These are phyloP conservation scores for Didymella pomorum DNA, from an alignment of 2,329 filamentous ascomycete genomes.

Conservation along the genomic window DNA sequence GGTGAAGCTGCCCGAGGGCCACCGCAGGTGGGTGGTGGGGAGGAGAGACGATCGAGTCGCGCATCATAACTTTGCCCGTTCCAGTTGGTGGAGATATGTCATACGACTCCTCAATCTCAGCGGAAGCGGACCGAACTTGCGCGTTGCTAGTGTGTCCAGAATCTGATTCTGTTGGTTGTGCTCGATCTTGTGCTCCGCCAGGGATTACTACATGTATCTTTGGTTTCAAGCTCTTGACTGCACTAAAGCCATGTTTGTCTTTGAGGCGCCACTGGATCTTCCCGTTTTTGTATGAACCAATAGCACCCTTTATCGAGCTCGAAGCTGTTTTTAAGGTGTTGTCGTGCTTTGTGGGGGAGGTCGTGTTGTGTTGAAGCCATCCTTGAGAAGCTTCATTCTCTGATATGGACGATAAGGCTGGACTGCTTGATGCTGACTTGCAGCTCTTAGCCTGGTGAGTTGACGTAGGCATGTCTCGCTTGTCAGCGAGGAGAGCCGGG, in stretches of 20 bases:
- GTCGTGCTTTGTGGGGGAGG: constrained; percentile 24
- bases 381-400: constrained; percentile 25
- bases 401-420: constrained; percentile 27
- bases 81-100: constrained; percentile 47
- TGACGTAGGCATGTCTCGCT: constrained; percentile 48
- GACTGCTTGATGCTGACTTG: constrained; percentile 29
- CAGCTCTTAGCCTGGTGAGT: constrained; percentile 26
- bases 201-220: constrained; percentile 52
- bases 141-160: constrained; percentile 32
- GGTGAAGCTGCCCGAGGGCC: constrained; percentile 26
- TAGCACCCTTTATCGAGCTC: constrained; percentile 40
- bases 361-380: constrained; percentile 31
- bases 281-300: constrained; percentile 57
- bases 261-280: constrained; percentile 52
- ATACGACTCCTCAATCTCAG: constrained; percentile 28
- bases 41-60: constrained; percentile 45
- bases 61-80: constrained; percentile 29
- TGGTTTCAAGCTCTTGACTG: constrained; percentile 35
- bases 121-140: constrained; percentile 35
- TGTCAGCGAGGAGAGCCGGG: constrained; percentile 45
- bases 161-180: constrained; percentile 41
- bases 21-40: constrained; percentile 32
- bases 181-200: constrained; percentile 38
- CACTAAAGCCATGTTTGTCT: constrained; percentile 24
- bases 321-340: constrained; percentile 37